Evolutionary conservation across 139 green algal genomes (phyloP).

Genomic region (Picochlorum sp.): DNA sequence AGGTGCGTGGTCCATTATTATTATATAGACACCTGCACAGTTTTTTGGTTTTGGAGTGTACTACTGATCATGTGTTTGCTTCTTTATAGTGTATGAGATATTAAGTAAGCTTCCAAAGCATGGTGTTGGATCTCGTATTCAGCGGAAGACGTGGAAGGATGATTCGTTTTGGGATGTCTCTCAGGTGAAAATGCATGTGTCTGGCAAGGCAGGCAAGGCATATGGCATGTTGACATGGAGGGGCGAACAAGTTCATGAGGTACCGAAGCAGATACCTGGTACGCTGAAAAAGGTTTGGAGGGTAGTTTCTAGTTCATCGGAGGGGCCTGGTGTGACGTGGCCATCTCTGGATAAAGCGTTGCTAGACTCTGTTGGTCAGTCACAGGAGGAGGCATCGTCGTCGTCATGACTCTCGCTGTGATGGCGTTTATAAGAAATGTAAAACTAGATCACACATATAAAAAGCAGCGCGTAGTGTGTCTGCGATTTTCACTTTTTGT

Average conservation of each 20-base stretch:
- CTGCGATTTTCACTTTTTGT: neutral
- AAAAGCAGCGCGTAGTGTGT: too few species aligned
- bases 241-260: slow-evolving; percentile 16
- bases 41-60: neutral
- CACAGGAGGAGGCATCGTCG: too few species aligned
- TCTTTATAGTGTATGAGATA: slow-evolving; percentile 10
- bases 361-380: too few species aligned
- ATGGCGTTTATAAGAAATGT: too few species aligned
- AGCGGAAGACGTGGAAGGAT: slow-evolving; percentile 5
- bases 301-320: neutral
- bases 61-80: neutral
- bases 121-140: slow-evolving; percentile 8
- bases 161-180: slow-evolving; percentile 20
- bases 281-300: slow-evolving; percentile 36
- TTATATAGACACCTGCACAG: neutral
- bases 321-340: neutral
- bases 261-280: slow-evolving; percentile 15
- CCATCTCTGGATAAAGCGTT: too few species aligned
- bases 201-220: slow-evolving; percentile 35
- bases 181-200: slow-evolving; percentile 20
- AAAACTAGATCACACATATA: too few species aligned
- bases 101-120: slow-evolving; percentile 11
- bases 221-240: slow-evolving; percentile 35
- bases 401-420: too few species aligned
- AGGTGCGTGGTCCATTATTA: too few species aligned